phyloP scores from a whole-genome alignment of 495 filamentous ascomycete species.

The Penicillium parvum region DNA sequence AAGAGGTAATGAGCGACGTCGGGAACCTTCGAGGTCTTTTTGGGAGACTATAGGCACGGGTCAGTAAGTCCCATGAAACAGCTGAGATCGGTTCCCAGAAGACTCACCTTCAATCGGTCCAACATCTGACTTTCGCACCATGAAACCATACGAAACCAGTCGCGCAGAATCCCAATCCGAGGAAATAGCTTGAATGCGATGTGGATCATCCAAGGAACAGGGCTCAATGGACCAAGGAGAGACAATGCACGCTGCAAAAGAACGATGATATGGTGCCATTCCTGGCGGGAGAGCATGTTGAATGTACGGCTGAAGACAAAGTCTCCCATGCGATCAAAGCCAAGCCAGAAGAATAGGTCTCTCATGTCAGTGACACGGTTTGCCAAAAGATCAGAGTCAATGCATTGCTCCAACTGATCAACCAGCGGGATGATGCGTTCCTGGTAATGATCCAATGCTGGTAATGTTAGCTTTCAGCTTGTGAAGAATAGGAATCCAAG shows the following conservation, averaged over 20 bases:
- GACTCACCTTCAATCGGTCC: conserved; percentile 1
- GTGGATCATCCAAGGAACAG: conserved; percentile 33
- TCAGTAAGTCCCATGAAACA: neutral
- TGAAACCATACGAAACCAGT: conserved; percentile 18
- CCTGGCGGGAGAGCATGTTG: conserved; percentile 30
- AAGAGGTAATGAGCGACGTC: conserved; percentile 28
- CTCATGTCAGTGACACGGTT: neutral
- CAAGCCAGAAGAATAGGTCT: conserved; percentile 19
- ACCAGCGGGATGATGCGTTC: conserved; percentile 23
- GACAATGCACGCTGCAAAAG: conserved; percentile 13
- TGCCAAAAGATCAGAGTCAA: neutral
- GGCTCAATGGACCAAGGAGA: conserved; percentile 22
- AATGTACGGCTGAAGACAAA: conserved; percentile 37
- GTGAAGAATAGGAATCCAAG: neutral
- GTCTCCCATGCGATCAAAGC: conserved; percentile 28
- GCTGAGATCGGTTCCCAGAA: neutral
- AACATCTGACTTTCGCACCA: conserved; percentile 16
- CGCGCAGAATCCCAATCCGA: conserved; percentile 6
- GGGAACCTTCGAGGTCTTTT: conserved; percentile 5
- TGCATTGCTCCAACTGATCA: conserved; percentile 9
- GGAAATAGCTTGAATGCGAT: conserved; percentile 23
- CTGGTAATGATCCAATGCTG: conserved; percentile 22
- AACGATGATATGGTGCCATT: conserved; percentile 16
- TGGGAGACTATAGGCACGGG: neutral
- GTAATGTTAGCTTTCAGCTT: neutral